A percentile compares a stretch with the other conserved stretches of the same genome.
phyloP scores from a whole-genome alignment of 257 asterid genomes.

The Oldenlandia corymbosa region DNA sequence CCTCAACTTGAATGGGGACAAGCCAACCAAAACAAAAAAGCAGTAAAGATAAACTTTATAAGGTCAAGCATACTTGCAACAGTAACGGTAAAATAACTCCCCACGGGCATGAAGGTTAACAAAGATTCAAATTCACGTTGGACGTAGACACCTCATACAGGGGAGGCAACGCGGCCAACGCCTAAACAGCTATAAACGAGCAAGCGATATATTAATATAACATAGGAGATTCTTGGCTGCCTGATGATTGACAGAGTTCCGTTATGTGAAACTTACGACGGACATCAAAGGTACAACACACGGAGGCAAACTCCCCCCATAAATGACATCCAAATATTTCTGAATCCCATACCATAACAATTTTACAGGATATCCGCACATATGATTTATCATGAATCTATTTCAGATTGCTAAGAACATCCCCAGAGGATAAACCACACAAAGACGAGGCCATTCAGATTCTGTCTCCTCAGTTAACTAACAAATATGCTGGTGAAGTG shows the following conservation, averaged over 20 bases:
- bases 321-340: background rate
- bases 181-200: no score
- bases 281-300: background rate
- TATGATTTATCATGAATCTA: no score
- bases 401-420: background rate
- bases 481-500: background rate
- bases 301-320: background rate
- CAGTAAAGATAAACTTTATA: background rate
- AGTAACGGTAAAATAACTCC: background rate
- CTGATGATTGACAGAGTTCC: background rate
- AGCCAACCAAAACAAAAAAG: background rate
- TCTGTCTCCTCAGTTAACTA: background rate
- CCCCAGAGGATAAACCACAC: background rate
- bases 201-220: background rate
- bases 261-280: background rate
- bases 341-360: background rate
- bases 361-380: no score
- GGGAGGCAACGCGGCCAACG: no score
- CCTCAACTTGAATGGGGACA: background rate
- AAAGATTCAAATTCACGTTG: background rate
- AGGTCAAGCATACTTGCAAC: background rate
- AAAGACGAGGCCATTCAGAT: background rate
- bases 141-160: no score
- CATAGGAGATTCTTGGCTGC: conserved; percentile 1
- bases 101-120: background rate